Base-by-base conservation (phyloP, 257 asterid genomes). In the Phtheirospermum japonicum region DNA sequence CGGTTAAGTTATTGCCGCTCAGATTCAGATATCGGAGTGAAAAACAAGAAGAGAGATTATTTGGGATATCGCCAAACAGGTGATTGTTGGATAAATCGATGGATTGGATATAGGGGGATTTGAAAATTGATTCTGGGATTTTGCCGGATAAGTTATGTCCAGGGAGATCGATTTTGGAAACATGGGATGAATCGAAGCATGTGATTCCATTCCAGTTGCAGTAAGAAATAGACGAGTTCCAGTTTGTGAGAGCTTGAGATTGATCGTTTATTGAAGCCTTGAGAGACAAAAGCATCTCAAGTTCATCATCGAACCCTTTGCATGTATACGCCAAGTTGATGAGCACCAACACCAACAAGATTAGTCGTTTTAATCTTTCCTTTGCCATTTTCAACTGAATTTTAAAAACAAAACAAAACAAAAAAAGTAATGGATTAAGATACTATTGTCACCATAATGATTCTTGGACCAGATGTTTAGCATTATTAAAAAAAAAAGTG, bases 141-240 rank as follows among this genome's bases (percentile, higher is more conserved):
- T 37, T 72, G 14, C 96, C 97, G 2, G 96, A 74, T 17, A 90
- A 66, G 59, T 87, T 87, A 73, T 73, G 85, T 11, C 80, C 83
- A 0, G 87, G 69, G 61, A 90, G 91, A 66, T 79, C 77, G 61
- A 90, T 80, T 76, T 70, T 79, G 23, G 73, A 50, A 16, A 90
- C 85, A 23, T 71, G 87, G 17, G 81, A 78, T 2, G 83, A 83
- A 43, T 73, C 71, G 33, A 76, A 67, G 53, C 97, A 90, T 11
- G 83, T 74, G 70, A 90, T 67, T 49, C 97, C 97, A 10, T 51
- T 65, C 96, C 96, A 90, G 23, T 69, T 66, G 79, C 97, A 90
- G 69, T 65, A 31, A 9, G 83, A 33, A n/a, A 67, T 17, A n/a
- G 90, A 79, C 0, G 85, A 63, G 48, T 80, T 77, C 97, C 97